Conservation (phyloP, 441 rosid species). For the Pelargonium myrrhifolium region DNA sequence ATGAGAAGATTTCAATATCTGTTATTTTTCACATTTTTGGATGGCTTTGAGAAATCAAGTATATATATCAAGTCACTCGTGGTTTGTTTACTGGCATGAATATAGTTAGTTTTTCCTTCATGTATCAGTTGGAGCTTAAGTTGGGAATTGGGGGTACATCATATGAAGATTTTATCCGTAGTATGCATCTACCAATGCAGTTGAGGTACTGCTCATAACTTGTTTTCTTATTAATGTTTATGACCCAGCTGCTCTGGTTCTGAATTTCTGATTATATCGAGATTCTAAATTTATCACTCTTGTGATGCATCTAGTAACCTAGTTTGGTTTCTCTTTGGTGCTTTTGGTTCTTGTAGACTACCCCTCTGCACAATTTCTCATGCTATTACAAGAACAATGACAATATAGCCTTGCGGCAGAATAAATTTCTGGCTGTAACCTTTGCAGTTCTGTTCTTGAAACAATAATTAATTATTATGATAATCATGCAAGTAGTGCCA, state of each 20-base stretch:
- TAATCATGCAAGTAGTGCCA: no score
- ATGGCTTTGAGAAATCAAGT: no score
- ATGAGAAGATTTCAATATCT: no score
- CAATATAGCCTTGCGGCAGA: no score
- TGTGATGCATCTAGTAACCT: neutral
- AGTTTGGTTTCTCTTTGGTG: neutral
- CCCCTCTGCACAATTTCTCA: no score
- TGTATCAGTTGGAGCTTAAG: constrained; percentile 78
- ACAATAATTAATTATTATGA: no score
- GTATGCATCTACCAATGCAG: constrained; percentile 81
- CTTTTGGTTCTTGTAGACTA: no score
- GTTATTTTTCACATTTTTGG: no score
- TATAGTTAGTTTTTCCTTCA: constrained; percentile 7
- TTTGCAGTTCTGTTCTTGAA: no score
- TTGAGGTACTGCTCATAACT: constrained; percentile 47
- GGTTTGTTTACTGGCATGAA: neutral
- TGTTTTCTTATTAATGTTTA: neutral
- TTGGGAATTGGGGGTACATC: constrained; percentile 92
- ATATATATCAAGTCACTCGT: no score
- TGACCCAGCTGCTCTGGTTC: neutral
- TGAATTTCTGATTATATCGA: neutral
- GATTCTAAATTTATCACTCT: constrained; percentile 6
- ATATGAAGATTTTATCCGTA: constrained; percentile 72
- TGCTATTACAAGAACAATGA: no score
- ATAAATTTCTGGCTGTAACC: no score